phyloP scores from a whole-genome alignment of 768 basidiomycete species.

The Xerocomus potaroensis region DNA sequence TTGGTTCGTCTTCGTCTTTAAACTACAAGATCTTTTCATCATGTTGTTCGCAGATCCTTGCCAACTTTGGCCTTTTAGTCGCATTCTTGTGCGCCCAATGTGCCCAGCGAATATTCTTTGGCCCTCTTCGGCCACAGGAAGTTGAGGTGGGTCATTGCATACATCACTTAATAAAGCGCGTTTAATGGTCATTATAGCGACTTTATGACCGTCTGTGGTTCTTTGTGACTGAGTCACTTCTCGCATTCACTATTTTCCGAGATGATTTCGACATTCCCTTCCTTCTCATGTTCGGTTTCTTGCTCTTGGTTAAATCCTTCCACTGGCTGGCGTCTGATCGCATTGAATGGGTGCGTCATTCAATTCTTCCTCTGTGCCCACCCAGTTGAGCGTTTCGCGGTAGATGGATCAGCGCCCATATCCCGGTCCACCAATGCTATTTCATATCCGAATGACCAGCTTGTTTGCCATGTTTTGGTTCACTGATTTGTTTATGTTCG shows the following conservation, averaged over 20 bases:
- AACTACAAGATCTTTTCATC: background rate
- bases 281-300: slow-evolving; percentile 88
- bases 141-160: slow-evolving; percentile 64
- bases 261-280: slow-evolving; percentile 94
- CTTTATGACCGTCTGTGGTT: slow-evolving; percentile 97
- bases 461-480: slow-evolving; percentile 73
- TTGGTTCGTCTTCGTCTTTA: slow-evolving; percentile 51
- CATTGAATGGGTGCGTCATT: slow-evolving; percentile 84
- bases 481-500: slow-evolving; percentile 73
- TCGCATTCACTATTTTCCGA: slow-evolving; percentile 96
- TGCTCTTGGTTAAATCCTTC: slow-evolving; percentile 94
- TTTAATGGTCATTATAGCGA: slow-evolving; percentile 50
- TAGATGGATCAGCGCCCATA: slow-evolving; percentile 98
- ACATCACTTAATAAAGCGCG: background rate
- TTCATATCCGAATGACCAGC: slow-evolving; percentile 77
- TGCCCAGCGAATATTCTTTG: slow-evolving; percentile 89
- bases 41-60: slow-evolving; percentile 59
- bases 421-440: slow-evolving; percentile 75
- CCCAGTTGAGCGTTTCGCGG: slow-evolving; percentile 5
- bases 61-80: slow-evolving; percentile 83
- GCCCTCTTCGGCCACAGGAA: slow-evolving; percentile 79
- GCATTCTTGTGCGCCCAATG: slow-evolving; percentile 72
- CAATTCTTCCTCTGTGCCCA: background rate
- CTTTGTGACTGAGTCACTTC: slow-evolving; percentile 92
- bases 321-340: slow-evolving; percentile 96